Evolutionary conservation across 192 early-diverging fungal species (phyloP).

Genomic region (Chytriomyces confervae): DNA sequence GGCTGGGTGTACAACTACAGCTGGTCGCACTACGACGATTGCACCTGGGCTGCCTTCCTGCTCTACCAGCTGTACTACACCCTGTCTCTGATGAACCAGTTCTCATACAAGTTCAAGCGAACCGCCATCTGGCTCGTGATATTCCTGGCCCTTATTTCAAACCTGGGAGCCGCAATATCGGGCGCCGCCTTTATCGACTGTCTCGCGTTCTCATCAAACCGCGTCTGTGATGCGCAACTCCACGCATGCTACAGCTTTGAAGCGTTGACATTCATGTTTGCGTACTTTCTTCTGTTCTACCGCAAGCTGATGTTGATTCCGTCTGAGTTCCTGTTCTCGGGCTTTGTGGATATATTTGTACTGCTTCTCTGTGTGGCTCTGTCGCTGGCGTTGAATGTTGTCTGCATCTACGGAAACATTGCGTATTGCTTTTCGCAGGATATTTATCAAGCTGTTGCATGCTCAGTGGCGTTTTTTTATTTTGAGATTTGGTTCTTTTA

Average conservation of each 20-base stretch:
- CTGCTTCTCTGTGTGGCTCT: background rate
- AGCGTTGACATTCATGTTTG: slow-evolving; percentile 1
- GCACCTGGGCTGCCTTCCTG: background rate
- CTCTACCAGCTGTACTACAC: slow-evolving; percentile 1
- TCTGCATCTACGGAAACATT: slow-evolving; percentile 3
- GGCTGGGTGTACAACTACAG: background rate
- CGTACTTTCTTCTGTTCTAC: slow-evolving; percentile 3
- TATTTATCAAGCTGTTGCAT: slow-evolving; percentile 5
- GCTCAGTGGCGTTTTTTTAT: background rate
- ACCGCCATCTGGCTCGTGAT: slow-evolving; percentile 8
- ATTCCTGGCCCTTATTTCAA: background rate
- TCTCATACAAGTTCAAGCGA: background rate
- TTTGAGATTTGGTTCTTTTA: slow-evolving; percentile 9
- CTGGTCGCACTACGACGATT: background rate
- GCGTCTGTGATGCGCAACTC: background rate
- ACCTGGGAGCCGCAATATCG: slow-evolving; percentile 4
- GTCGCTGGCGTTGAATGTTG: background rate
- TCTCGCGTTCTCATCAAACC: background rate
- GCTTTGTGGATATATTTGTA: background rate
- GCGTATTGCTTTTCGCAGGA: background rate
- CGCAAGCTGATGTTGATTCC: slow-evolving; percentile 1
- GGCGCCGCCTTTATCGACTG: slow-evolving; percentile 5
- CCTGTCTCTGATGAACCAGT: background rate
- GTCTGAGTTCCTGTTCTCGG: background rate
- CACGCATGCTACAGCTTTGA: slow-evolving; percentile 18